Conservation (phyloP, 306 rosid species). For the Glycine latifolia region DNA sequence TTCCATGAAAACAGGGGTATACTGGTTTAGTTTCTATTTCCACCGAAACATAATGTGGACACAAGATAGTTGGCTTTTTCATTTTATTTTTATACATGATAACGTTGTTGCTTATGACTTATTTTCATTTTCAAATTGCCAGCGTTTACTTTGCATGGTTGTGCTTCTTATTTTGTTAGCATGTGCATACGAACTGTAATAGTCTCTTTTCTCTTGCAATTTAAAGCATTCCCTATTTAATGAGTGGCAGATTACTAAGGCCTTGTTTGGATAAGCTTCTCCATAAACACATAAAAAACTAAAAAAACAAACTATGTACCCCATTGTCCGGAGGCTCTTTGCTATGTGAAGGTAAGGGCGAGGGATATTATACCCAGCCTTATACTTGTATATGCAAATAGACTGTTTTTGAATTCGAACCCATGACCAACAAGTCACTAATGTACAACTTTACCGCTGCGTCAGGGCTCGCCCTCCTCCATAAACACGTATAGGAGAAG, state of each 20-base stretch:
- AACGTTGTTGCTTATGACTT: constrained; percentile 3
- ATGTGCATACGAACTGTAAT: not conserved
- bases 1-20: not conserved
- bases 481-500: not conserved
- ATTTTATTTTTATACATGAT: not conserved
- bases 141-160: not conserved
- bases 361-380: no score
- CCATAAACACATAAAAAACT: not conserved
- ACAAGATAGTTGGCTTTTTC: not conserved
- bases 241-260: not conserved
- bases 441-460: no score
- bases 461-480: not conserved
- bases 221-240: constrained; percentile 18
- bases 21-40: not conserved
- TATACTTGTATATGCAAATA: no score
- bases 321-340: no score
- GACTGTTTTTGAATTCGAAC: no score
- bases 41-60: not conserved
- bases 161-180: constrained; percentile 16
- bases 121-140: not conserved
- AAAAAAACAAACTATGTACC: no score
- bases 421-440: no score
- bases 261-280: not conserved
- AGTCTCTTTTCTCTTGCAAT: not conserved
- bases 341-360: no score